phyloP scores from a whole-genome alignment of 345 rosid species.

The Litchi chinensis region DNA sequence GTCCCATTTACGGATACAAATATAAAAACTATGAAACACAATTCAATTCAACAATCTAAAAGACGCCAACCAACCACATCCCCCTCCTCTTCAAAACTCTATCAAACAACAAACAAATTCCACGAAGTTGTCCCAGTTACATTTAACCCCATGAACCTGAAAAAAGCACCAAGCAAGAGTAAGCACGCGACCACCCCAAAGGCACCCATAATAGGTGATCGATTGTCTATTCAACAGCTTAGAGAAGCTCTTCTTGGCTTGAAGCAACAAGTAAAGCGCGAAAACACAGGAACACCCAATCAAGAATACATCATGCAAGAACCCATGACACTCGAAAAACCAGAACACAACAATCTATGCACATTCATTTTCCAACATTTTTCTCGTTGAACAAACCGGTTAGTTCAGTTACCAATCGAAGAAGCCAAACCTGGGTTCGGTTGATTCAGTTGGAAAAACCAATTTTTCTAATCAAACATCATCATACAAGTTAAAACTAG shows the following conservation, averaged over 20 bases:
- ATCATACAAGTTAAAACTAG: not conserved
- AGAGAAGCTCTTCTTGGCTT: conserved; percentile 66
- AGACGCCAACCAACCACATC: no score
- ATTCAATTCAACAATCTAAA: no score
- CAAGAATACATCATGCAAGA: conserved; percentile 63
- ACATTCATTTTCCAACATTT: not conserved
- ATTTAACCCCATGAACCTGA: conserved; percentile 56
- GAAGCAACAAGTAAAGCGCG: conserved; percentile 63
- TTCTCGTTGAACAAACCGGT: not conserved
- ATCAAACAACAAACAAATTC: not conserved
- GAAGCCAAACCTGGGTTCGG: not conserved
- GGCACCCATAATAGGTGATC: conserved; percentile 73
- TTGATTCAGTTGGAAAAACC: not conserved
- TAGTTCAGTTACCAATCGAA: not conserved
- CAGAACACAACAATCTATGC: conserved; percentile 26
- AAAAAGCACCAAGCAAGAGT: conserved; percentile 82
- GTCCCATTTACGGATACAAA: not conserved
- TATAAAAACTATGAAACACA: not conserved
- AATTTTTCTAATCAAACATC: not conserved
- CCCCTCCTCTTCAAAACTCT: not conserved
- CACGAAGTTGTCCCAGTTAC: not conserved
- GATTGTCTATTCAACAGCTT: conserved; percentile 85
- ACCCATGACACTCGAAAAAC: conserved; percentile 79
- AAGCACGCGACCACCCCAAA: conserved; percentile 87
- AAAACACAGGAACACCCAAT: conserved; percentile 60